A percentile compares a stretch with the other conserved stretches of the same genome.
Conservation (phyloP, 1,139 yeast species). For the Yamadazyma mexicana region DNA sequence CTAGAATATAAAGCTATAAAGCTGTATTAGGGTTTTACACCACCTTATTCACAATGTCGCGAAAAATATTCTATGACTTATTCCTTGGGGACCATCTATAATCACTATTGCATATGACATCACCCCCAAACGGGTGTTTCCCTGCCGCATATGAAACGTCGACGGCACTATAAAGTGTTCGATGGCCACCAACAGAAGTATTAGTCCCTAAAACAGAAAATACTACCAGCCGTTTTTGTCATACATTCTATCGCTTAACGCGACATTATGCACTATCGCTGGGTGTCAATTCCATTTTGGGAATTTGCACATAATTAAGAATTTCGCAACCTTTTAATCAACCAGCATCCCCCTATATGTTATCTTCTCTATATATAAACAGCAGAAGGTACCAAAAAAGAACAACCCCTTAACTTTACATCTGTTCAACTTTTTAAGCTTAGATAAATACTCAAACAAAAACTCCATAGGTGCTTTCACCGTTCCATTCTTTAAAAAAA, state of each 20-base stretch:
- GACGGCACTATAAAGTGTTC: no score
- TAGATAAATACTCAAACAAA: no score
- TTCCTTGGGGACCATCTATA: no score
- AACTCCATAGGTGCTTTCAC: no score
- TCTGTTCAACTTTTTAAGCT: no score
- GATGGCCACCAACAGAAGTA: not conserved
- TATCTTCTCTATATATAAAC: not conserved
- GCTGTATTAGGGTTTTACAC: no score
- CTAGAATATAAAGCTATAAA: no score
- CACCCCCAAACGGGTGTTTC: no score
- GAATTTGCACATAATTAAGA: not conserved
- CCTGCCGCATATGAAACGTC: no score
- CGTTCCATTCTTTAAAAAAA: not conserved
- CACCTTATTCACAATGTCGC: no score
- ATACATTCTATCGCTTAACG: not conserved
- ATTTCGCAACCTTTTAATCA: constrained; percentile 2
- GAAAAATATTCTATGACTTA: no score
- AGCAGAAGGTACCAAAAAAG: not conserved
- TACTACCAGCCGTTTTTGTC: not conserved
- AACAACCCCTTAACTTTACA: not conserved
- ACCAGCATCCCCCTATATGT: constrained; percentile 1
- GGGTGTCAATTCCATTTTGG: not conserved
- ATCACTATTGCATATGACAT: no score
- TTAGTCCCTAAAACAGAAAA: not conserved
- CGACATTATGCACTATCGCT: constrained; percentile 1